These are phyloP conservation scores for Lactuca saligna DNA, from an alignment of 129 eudicot species.

Conservation along the genomic window DNA sequence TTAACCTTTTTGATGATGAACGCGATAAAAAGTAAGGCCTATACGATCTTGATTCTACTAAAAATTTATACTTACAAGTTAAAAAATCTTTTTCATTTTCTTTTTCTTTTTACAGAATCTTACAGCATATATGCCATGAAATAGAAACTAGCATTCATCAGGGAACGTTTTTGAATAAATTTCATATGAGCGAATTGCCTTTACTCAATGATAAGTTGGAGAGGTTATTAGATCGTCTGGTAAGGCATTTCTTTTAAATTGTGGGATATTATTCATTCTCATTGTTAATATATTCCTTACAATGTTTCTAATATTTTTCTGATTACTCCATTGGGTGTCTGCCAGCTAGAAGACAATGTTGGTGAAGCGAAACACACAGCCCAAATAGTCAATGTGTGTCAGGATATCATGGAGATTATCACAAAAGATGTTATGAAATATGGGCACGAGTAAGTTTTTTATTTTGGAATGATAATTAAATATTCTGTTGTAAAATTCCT, in stretches of 20 bases:
- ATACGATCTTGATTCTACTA: background rate
- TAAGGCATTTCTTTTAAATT: slow-evolving; percentile 27
- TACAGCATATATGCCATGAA: slow-evolving; percentile 52
- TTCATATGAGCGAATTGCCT: slow-evolving; percentile 79
- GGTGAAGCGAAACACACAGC: slow-evolving; percentile 55
- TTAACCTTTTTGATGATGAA: slow-evolving; percentile 53
- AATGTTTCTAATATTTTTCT: slow-evolving; percentile 11
- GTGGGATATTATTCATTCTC: background rate
- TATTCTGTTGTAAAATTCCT: background rate
- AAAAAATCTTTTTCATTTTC: slow-evolving; percentile 6
- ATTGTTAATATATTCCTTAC: background rate
- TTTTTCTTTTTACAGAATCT: slow-evolving; percentile 45
- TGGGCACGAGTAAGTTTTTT: slow-evolving; percentile 70
- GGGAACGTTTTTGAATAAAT: slow-evolving; percentile 53
- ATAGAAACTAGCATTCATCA: slow-evolving; percentile 67
- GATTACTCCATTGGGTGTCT: slow-evolving; percentile 14
- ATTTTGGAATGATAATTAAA: background rate
- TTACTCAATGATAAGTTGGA: slow-evolving; percentile 79
- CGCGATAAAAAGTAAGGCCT: slow-evolving; percentile 55
- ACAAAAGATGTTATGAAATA: slow-evolving; percentile 80
- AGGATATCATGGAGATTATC: slow-evolving; percentile 95
- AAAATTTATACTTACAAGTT: slow-evolving; percentile 9
- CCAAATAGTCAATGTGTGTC: slow-evolving; percentile 78
- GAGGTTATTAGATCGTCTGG: slow-evolving; percentile 70
- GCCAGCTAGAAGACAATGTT: slow-evolving; percentile 54